These are phyloP conservation scores for Amanita rimosa DNA, from an alignment of 768 basidiomycete species.

Conservation along the genomic window DNA sequence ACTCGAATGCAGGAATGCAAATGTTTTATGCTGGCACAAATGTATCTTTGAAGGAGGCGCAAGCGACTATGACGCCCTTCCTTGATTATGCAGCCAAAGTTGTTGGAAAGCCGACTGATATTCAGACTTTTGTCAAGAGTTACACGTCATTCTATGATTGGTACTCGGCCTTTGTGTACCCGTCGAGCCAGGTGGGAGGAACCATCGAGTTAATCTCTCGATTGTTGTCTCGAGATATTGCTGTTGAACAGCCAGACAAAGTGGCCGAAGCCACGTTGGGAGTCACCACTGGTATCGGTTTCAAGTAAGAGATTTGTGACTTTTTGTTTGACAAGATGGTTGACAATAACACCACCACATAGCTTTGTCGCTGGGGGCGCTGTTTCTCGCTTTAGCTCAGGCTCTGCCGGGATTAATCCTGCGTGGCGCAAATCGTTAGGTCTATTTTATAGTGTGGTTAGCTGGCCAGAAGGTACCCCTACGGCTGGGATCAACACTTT, in stretches of 20 bases:
- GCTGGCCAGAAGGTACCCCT: neutral
- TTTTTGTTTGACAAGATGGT: too few species aligned
- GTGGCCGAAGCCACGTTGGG: slow-evolving; percentile 16
- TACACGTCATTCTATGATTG: slow-evolving; percentile 17
- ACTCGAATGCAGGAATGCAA: slow-evolving; percentile 9
- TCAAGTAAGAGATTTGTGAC: slow-evolving; percentile 12
- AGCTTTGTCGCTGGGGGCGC: slow-evolving; percentile 10
- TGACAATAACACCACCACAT: neutral
- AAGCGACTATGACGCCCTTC: neutral
- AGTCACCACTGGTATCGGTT: slow-evolving; percentile 9
- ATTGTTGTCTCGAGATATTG: slow-evolving; percentile 19
- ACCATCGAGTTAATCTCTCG: slow-evolving; percentile 21
- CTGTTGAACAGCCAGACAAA: slow-evolving; percentile 14
- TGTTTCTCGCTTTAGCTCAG: slow-evolving; percentile 5
- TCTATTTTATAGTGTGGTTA: neutral
- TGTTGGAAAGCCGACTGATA: neutral
- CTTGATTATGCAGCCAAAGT: neutral
- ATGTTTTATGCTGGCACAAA: neutral
- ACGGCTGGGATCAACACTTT: neutral
- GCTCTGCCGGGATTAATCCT: slow-evolving; percentile 1
- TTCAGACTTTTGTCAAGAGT: slow-evolving; percentile 1
- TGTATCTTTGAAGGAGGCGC: neutral
- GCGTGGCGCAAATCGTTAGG: neutral
- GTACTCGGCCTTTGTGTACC: slow-evolving; percentile 8
- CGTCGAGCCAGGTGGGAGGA: slow-evolving; percentile 11